Evolutionary conservation across 257 asterid species (phyloP), one percentile per base, ranked within the genome.

Genomic region (Primulina huaijiensis): DNA sequence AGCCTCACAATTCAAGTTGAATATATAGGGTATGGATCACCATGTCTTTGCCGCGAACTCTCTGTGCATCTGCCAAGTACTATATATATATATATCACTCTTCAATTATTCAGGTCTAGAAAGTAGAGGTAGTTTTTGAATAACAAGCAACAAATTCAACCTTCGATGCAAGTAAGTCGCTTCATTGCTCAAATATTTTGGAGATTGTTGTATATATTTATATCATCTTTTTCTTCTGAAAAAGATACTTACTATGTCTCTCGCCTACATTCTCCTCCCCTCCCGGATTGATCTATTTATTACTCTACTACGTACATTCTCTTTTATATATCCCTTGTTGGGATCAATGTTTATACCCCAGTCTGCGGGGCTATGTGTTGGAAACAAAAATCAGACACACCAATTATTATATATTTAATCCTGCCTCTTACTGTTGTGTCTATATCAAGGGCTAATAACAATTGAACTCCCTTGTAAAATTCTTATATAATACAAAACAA

Each of bases 121-220:
- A 82, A 29, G 6, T 60, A 70, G 75, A 68, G 77, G 73, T 46
- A 62, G 75, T 58, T 68, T 72, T 70, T 67, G 79, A 82, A 82
- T 70, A 76, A 81, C 75, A 60, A 56, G 73, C 62, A 73, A 74
- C 23, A 35, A 69, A 65, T 34, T 68, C 75, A 66, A 46, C 67
- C 67, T 30, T 68, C 75, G 58, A 53, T 46, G 63, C 69, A 53
- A 78, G 67, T 75, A 64, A 59, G 72, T 52, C 64, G 70, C 73
- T 66, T 70, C 71, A 38, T 37, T 72, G 76, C 69, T 76, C 81
- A 65, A 65, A 74, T 82, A 74, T 82, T 83, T 77, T 43, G 84
- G 82, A 78, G 83, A 82, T 77, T 77, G 68, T 75, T 79, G 78
- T 82, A 77, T 73, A 82, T 73, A 78, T 83, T 76, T 76, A 72